These are phyloP conservation scores for Phaeophleospora eucalypticola DNA, from an alignment of 2,329 filamentous ascomycete species.

Conservation along the genomic window DNA sequence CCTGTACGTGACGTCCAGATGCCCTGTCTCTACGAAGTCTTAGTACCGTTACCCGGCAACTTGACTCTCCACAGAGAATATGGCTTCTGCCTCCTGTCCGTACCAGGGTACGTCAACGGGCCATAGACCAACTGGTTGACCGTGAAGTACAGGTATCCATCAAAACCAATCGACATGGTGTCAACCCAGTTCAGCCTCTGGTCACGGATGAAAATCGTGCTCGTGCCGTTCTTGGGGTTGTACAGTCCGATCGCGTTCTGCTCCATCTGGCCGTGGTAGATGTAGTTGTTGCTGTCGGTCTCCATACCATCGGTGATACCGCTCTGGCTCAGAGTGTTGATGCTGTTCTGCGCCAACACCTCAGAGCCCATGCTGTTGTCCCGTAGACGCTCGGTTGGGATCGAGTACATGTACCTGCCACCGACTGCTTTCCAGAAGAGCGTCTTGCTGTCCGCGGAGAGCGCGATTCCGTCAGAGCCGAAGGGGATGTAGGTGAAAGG, in stretches of 20 bases:
- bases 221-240: constrained; percentile 44
- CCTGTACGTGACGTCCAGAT: too few relatives aligned
- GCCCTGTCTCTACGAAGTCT: constrained; percentile 26
- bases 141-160: constrained; percentile 53
- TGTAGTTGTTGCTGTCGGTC: constrained; percentile 47
- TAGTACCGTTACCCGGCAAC: constrained; percentile 42
- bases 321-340: constrained; percentile 44
- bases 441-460: constrained; percentile 46
- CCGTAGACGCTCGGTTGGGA: constrained; percentile 43
- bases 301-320: constrained; percentile 52
- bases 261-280: constrained; percentile 51
- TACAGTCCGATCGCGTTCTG: constrained; percentile 47
- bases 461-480: constrained; percentile 50
- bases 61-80: constrained; percentile 42
- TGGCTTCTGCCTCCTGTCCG: constrained; percentile 41
- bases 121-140: constrained; percentile 47
- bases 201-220: constrained; percentile 44
- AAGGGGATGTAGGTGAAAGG: constrained; percentile 40
- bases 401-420: constrained; percentile 42
- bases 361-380: constrained; percentile 38
- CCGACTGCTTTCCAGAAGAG: constrained; percentile 47
- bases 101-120: constrained; percentile 38
- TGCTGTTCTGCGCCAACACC: constrained; percentile 41
- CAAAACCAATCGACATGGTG: constrained; percentile 37
- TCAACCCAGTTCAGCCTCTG: constrained; percentile 49